Conservation (phyloP, 2,329 filamentous ascomycete species). For the Aspergillus carbonarius region DNA sequence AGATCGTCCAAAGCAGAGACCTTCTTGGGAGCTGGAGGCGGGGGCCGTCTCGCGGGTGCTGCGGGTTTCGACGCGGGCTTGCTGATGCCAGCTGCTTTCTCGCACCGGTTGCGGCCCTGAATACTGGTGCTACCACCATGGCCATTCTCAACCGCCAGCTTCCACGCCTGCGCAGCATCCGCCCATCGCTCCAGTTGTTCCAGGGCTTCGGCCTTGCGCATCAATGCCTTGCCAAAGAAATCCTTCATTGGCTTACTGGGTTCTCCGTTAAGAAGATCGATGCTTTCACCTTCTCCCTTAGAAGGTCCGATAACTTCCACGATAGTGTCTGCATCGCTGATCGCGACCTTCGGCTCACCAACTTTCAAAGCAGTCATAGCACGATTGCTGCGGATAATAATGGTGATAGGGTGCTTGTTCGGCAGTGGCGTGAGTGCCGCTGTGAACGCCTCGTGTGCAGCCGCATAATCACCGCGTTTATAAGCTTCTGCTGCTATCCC, state of each 20-base stretch:
- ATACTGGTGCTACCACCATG: conserved; percentile 82
- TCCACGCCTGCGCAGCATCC: conserved; percentile 80
- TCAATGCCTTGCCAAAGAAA: conserved; percentile 88
- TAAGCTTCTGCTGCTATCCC: conserved; percentile 82
- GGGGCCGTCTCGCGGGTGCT: conserved; percentile 47
- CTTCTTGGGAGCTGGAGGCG: conserved; percentile 44
- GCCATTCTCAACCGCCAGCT: conserved; percentile 75
- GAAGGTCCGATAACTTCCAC: conserved; percentile 75
- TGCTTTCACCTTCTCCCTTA: conserved; percentile 75
- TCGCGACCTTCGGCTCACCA: conserved; percentile 83
- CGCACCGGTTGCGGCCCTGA: conserved; percentile 83
- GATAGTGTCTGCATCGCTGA: conserved; percentile 79
- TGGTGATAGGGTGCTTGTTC: conserved; percentile 73
- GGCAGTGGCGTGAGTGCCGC: conserved; percentile 74
- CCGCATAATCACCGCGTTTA: conserved; percentile 88
- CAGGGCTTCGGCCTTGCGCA: conserved; percentile 90
- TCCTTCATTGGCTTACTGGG: conserved; percentile 83
- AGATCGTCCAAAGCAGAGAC: conserved; percentile 35
- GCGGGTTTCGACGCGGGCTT: conserved; percentile 47
- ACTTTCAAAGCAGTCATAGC: conserved; percentile 88
- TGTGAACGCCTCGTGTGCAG: conserved; percentile 80
- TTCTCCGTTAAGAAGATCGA: conserved; percentile 65
- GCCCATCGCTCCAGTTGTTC: conserved; percentile 94
- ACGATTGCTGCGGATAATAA: conserved; percentile 88
- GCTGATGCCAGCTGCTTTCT: conserved; percentile 77